phyloP scores from a whole-genome alignment of 1,139 yeast genomes.

The Blastobotrys ciferrii region DNA sequence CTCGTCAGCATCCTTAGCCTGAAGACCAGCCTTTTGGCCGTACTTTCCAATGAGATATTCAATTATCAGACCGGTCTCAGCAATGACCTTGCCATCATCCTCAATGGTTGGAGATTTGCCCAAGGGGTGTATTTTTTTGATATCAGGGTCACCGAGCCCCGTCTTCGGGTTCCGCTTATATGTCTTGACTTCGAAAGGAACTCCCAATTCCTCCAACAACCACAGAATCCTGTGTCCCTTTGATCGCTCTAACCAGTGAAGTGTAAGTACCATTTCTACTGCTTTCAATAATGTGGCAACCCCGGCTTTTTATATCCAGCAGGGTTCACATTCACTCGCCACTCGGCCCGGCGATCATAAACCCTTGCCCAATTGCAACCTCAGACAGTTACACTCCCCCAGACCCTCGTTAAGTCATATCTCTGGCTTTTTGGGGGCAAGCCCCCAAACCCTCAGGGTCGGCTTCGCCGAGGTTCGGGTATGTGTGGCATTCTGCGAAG shows the following conservation, averaged over 20 bases:
- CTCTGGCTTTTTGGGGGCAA: no score
- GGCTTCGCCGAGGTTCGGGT: no score
- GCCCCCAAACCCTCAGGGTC: no score
- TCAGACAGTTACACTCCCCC: no score
- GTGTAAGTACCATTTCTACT: conserved; percentile 7
- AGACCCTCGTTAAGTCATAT: no score
- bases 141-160: conserved; percentile 40
- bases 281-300: background rate
- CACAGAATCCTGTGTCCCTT: conserved; percentile 54
- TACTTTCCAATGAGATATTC: conserved; percentile 57
- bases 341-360: background rate
- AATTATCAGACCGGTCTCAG: conserved; percentile 43
- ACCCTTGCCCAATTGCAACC: background rate
- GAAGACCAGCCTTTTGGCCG: conserved; percentile 46
- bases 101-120: conserved; percentile 56
- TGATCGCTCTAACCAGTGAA: conserved; percentile 49
- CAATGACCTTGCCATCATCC: conserved; percentile 44
- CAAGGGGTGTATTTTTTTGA: conserved; percentile 51
- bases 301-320: background rate
- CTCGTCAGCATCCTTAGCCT: conserved; percentile 30
- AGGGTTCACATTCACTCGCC: background rate
- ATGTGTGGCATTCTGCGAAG: no score
- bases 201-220: conserved; percentile 50
- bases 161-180: conserved; percentile 46
- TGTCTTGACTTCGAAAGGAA: conserved; percentile 48